Conservation (phyloP, 2,329 filamentous ascomycete genomes). For the Alternaria arborescens region DNA sequence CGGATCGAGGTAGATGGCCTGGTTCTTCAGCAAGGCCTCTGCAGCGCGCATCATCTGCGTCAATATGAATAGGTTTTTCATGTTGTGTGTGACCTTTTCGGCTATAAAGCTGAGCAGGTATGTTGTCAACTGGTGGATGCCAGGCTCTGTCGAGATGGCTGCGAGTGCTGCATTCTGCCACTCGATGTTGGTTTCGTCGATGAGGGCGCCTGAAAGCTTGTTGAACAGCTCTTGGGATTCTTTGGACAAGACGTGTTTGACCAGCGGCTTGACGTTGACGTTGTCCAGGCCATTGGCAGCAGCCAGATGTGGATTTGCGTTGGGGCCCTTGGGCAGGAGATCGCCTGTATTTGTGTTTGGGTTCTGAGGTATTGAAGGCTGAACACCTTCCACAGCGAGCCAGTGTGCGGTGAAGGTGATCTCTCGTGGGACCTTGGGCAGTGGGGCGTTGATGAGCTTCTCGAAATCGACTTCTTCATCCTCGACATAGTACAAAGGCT, state of each 20-base stretch:
- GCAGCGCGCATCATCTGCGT: conserved; percentile 92
- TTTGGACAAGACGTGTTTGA: conserved; percentile 96
- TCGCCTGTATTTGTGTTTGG: conserved; percentile 89
- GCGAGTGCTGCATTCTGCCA: conserved; percentile 86
- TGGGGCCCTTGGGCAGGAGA: conserved; percentile 86
- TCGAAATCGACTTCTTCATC: conserved; percentile 99
- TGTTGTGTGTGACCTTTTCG: conserved; percentile 92
- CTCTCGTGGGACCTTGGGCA: conserved; percentile 94
- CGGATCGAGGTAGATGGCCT: conserved; percentile 76
- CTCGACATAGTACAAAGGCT: conserved; percentile 96
- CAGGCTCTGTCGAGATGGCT: conserved; percentile 86
- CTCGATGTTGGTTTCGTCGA: conserved; percentile 88
- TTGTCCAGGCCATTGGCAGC: conserved; percentile 86
- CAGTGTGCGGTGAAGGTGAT: conserved; percentile 95
- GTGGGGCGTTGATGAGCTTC: conserved; percentile 94
- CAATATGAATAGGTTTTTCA: conserved; percentile 88
- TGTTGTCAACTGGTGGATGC: conserved; percentile 91
- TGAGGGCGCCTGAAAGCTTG: conserved; percentile 86
- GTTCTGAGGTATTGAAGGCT: conserved; percentile 96
- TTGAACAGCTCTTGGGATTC: conserved; percentile 97
- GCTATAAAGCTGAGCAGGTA: conserved; percentile 97
- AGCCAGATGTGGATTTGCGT: conserved; percentile 84
- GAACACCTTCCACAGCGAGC: conserved; percentile 96
- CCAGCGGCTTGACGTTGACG: conserved; percentile 82
- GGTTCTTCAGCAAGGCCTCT: conserved; percentile 83